Percentiles rank a stretch among this genome's conserved stretches.
These are phyloP conservation scores for Pseudogymnoascus sp. DNA, from an alignment of 2,329 filamentous ascomycete genomes.

Conservation along the genomic window DNA sequence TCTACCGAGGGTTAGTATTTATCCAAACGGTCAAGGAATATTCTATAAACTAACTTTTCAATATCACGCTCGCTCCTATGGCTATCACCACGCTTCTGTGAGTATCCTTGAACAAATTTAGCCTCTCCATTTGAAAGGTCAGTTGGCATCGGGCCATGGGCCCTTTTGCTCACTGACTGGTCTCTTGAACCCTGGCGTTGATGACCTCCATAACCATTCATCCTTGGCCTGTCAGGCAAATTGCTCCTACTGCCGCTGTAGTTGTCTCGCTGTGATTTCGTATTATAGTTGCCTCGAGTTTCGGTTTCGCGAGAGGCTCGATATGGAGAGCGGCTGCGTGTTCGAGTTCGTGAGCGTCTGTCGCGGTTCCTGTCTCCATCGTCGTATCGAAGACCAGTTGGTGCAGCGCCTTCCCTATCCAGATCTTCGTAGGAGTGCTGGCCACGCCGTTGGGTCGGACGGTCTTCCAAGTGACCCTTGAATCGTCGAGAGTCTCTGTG, in stretches of 20 bases:
- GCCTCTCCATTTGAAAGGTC: conserved; percentile 54
- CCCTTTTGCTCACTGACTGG: conserved; percentile 58
- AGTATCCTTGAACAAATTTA: conserved; percentile 60
- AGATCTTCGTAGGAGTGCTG: conserved; percentile 50
- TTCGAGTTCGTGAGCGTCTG: conserved; percentile 51
- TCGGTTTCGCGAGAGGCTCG: conserved; percentile 28
- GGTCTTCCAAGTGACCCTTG: conserved; percentile 56
- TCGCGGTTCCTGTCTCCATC: conserved; percentile 44
- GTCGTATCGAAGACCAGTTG: conserved; percentile 36
- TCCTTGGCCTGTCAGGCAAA: conserved; percentile 16
- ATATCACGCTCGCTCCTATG: conserved; percentile 11
- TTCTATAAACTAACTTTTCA: conserved; percentile 13
- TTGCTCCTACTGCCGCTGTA: neutral
- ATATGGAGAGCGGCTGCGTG: conserved; percentile 42
- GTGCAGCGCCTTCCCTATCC: conserved; percentile 35
- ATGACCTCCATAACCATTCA: conserved; percentile 34
- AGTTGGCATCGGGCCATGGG: conserved; percentile 51
- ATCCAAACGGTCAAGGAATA: conserved; percentile 6
- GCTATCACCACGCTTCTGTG: conserved; percentile 40
- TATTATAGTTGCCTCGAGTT: conserved; percentile 23
- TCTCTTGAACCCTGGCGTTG: conserved; percentile 45
- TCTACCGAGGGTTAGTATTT: conserved; percentile 12
- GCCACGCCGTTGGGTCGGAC: conserved; percentile 39
- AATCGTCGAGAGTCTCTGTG: conserved; percentile 52
- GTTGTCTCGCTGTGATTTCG: neutral